A percentile compares a stretch with the other conserved stretches of the same genome.
Evolutionary conservation across 164 flowering plant genomes (phyloP).

Genomic region (Tinospora cordifolia): DNA sequence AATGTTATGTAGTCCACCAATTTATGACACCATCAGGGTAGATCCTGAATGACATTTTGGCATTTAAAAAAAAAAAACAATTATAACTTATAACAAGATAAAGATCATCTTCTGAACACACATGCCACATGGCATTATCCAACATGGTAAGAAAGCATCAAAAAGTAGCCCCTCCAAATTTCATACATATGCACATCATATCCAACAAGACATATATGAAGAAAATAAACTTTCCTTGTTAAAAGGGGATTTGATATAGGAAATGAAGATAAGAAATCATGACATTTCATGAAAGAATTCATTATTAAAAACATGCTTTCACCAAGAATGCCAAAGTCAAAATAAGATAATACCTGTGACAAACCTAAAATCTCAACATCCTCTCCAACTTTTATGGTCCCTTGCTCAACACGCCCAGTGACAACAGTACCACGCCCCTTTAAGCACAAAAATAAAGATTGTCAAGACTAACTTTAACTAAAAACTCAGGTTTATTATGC

Average conservation of each 20-base stretch:
- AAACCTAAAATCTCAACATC: slow-evolving; percentile 90
- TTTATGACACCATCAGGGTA: not conserved
- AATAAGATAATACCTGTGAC: slow-evolving; percentile 37
- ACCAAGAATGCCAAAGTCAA: not conserved
- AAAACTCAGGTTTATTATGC: not conserved
- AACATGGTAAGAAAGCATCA: not conserved
- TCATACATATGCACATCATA: not conserved
- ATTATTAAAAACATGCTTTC: not conserved
- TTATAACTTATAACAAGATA: not conserved
- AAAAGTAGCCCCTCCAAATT: not conserved
- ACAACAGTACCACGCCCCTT: slow-evolving; percentile 99
- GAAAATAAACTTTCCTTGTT: not conserved
- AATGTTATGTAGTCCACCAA: slow-evolving; percentile 10
- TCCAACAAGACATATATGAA: not conserved
- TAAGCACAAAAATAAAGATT: slow-evolving; percentile 4
- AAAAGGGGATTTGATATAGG: not conserved
- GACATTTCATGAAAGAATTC: not conserved
- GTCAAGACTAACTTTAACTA: not conserved
- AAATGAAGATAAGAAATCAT: not conserved
- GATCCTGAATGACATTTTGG: not conserved
- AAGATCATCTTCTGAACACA: not conserved
- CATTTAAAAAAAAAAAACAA: not conserved
- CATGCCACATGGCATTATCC: not conserved
- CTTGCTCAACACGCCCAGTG: slow-evolving; percentile 97
- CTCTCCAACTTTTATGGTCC: slow-evolving; percentile 83